Conservation (phyloP, 352 stramenopile species). For the Globisporangium splendens region DNA sequence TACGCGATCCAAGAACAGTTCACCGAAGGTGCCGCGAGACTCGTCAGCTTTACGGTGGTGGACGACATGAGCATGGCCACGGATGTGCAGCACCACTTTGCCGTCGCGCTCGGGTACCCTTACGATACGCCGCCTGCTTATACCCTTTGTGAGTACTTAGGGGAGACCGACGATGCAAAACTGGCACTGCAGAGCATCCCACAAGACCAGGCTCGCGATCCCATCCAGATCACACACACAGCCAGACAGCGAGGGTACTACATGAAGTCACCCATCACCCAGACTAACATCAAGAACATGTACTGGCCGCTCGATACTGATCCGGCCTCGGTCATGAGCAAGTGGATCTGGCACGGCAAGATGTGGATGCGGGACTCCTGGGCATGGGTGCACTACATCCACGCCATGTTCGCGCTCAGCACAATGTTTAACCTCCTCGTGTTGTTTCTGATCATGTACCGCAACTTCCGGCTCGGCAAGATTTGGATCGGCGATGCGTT, state of each 20-base stretch:
- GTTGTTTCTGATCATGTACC: conserved; percentile 26
- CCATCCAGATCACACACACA: conserved; percentile 25
- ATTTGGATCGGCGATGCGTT: conserved; percentile 44
- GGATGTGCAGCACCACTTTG: conserved; percentile 22
- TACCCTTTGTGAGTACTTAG: conserved; percentile 13
- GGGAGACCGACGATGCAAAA: conserved; percentile 16
- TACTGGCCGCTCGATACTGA: conserved; percentile 3
- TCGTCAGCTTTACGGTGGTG: conserved; percentile 27
- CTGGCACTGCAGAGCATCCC: conserved; percentile 23
- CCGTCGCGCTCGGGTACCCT: conserved; percentile 26
- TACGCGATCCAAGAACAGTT: conserved; percentile 19
- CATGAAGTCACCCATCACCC: conserved; percentile 12
- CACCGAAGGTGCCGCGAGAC: conserved; percentile 14
- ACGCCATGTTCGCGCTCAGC: conserved; percentile 29
- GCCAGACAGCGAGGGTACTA: conserved; percentile 25
- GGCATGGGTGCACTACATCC: conserved; percentile 38
- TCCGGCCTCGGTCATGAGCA: conserved; percentile 1
- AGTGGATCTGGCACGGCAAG: conserved; percentile 1
- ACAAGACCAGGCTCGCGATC: conserved; percentile 7
- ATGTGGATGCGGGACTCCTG: conserved; percentile 19
- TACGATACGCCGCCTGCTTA: conserved; percentile 28
- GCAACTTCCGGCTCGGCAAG: conserved; percentile 26
- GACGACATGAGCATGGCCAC: conserved; percentile 17
- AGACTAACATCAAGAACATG: conserved; percentile 23
- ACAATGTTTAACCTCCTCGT: conserved; percentile 23